Conservation (phyloP, 495 filamentous ascomycete species). For the Pseudoneurospora amorphoporcata region DNA sequence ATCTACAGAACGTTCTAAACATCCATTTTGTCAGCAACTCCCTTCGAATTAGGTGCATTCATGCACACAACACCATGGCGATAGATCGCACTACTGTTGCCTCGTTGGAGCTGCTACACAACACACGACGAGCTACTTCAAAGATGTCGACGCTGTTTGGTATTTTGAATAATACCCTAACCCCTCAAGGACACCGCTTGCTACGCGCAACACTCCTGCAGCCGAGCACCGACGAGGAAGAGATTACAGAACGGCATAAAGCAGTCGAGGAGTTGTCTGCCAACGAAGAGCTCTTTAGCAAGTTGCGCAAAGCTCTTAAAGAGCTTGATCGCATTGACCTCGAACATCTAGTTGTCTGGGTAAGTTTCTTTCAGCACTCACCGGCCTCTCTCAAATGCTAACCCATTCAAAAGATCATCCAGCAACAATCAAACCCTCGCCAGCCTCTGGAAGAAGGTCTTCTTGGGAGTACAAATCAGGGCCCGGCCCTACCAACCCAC, state of each 20-base stretch:
- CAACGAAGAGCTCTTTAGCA: conserved; percentile 80
- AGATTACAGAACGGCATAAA: conserved; percentile 57
- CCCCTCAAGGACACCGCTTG: conserved; percentile 77
- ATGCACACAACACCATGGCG: conserved; percentile 90
- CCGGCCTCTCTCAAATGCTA: background rate
- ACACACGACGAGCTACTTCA: conserved; percentile 56
- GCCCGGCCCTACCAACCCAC: conserved; percentile 40
- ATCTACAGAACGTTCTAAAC: conserved; percentile 55
- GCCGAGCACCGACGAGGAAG: conserved; percentile 64
- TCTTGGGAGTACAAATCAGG: conserved; percentile 1
- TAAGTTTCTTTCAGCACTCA: background rate
- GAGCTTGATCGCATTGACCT: conserved; percentile 14
- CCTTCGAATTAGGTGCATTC: conserved; percentile 74
- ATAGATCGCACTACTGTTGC: conserved; percentile 80
- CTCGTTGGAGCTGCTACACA: conserved; percentile 84
- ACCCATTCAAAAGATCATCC: background rate
- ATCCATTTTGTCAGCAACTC: conserved; percentile 64
- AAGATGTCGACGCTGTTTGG: conserved; percentile 68
- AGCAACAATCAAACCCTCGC: background rate
- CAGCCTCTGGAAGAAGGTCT: conserved; percentile 10
- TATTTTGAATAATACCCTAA: conserved; percentile 71
- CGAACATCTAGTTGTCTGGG: conserved; percentile 11
- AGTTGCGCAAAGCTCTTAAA: conserved; percentile 51
- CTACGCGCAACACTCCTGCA: conserved; percentile 78
- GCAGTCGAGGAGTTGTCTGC: conserved; percentile 74